phyloP scores from a whole-genome alignment of 345 rosid species.

The Linum lewisii region DNA sequence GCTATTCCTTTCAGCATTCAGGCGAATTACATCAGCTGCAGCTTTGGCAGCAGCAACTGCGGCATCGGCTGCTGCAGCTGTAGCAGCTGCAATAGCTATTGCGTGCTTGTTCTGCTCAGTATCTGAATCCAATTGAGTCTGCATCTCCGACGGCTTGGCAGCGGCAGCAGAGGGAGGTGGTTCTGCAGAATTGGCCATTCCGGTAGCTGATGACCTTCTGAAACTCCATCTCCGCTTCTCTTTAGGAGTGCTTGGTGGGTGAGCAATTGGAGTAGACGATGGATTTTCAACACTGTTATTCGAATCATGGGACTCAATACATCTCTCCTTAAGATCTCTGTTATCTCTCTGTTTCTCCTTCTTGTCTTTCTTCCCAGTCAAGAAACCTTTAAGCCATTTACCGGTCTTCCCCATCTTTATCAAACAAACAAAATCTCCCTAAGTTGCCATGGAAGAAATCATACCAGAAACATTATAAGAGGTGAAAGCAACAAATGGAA shows the following conservation, averaged over 20 bases:
- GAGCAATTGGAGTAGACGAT: slow-evolving; percentile 27
- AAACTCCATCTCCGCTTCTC: slow-evolving; percentile 92
- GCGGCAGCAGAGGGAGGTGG: slow-evolving; percentile 6
- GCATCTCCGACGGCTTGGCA: slow-evolving; percentile 10
- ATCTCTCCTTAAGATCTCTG: not conserved
- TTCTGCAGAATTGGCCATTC: slow-evolving; percentile 30
- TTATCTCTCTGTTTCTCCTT: slow-evolving; percentile 17
- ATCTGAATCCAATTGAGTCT: slow-evolving; percentile 17
- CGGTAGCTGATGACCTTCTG: slow-evolving; percentile 62
- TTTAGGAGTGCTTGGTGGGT: slow-evolving; percentile 47
- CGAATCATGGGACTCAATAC: slow-evolving; percentile 12
- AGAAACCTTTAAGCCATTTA: slow-evolving; percentile 65
- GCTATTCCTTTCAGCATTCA: slow-evolving; percentile 25
- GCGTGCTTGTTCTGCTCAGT: slow-evolving; percentile 39
- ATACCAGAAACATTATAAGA: not conserved
- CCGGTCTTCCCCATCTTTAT: slow-evolving; percentile 70
- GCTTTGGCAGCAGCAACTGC: slow-evolving; percentile 46
- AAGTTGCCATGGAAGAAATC: slow-evolving; percentile 8
- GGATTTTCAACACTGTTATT: slow-evolving; percentile 25
- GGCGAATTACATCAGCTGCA: slow-evolving; percentile 38
- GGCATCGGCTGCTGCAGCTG: slow-evolving; percentile 35
- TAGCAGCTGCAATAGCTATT: slow-evolving; percentile 35
- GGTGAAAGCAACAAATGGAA: not conserved
- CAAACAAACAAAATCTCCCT: slow-evolving; percentile 10
- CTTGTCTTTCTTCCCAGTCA: slow-evolving; percentile 61